Conservation (phyloP, 768 basidiomycete genomes). For the Ramaria sp. region DNA sequence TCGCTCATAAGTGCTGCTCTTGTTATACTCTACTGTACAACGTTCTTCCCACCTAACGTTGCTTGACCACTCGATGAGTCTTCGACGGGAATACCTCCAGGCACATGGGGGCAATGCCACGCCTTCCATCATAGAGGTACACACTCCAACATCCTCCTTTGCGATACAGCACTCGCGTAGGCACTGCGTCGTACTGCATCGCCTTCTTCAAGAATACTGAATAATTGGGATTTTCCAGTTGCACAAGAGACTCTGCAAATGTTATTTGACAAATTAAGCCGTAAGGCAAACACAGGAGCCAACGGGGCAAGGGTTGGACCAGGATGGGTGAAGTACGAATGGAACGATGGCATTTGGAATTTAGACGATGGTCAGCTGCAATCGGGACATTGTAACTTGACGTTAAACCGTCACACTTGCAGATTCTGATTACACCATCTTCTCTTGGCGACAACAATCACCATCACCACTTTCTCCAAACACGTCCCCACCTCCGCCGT, state of each 20-base stretch:
- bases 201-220: not conserved
- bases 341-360: conserved; percentile 69
- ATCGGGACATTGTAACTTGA: not conserved
- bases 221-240: conserved; percentile 31
- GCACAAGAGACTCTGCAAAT: conserved; percentile 53
- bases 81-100: not conserved
- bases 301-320: conserved; percentile 52
- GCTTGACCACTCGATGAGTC: not conserved
- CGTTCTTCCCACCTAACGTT: too few relatives aligned
- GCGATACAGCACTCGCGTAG: conserved; percentile 68
- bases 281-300: conserved; percentile 51
- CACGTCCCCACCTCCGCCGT: conserved; percentile 16
- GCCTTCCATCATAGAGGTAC: conserved; percentile 47
- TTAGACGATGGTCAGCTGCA: conserved; percentile 68
- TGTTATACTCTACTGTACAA: too few relatives aligned
- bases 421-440: conserved; percentile 87
- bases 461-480: conserved; percentile 18
- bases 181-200: conserved; percentile 28
- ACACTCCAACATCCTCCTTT: conserved; percentile 68
- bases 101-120: conserved; percentile 22
- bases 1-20: too few relatives aligned
- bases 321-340: conserved; percentile 84
- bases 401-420: conserved; percentile 3
- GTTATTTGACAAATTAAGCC: conserved; percentile 61
- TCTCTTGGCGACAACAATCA: conserved; percentile 59